Percentiles rank a stretch among this genome's conserved stretches.
phyloP scores from a whole-genome alignment of 2,329 filamentous ascomycete species.

The Paraconiothyrium sp. region DNA sequence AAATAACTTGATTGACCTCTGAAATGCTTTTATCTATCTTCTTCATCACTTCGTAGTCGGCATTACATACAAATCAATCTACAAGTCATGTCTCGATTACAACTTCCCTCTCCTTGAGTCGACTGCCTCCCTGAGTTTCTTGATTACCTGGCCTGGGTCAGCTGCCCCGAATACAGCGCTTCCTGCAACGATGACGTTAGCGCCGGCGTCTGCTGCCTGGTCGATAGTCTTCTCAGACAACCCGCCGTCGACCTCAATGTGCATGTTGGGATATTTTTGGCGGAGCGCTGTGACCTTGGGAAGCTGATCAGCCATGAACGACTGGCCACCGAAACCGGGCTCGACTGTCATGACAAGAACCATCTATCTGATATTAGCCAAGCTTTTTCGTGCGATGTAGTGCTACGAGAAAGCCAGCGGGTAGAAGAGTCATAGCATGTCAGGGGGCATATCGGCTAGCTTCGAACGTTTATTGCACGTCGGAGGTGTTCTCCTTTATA shows the following conservation, averaged over 20 bases:
- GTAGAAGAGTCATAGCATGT: conserved; percentile 22
- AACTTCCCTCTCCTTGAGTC: conserved; percentile 64
- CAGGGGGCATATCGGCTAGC: conserved; percentile 8
- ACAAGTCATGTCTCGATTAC: conserved; percentile 18
- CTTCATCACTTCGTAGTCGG: conserved; percentile 3
- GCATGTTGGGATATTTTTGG: conserved; percentile 84
- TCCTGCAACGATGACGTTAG: conserved; percentile 97
- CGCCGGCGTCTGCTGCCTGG: conserved; percentile 91
- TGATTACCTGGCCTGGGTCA: conserved; percentile 87
- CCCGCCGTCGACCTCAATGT: conserved; percentile 97
- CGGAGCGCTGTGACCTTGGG: conserved; percentile 91
- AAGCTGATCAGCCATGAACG: conserved; percentile 96
- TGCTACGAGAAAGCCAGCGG: conserved; percentile 25
- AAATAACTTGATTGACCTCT: background rate
- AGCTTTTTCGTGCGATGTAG: conserved; percentile 15
- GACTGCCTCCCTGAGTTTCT: conserved; percentile 80
- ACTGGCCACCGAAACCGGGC: conserved; percentile 96
- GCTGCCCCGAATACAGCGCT: conserved; percentile 94
- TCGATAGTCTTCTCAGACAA: conserved; percentile 89
- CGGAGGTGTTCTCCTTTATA: conserved; percentile 25
- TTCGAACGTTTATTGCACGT: conserved; percentile 19
- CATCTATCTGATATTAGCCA: conserved; percentile 71
- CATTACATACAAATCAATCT: conserved; percentile 3
- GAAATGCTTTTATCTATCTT: conserved; percentile 9
- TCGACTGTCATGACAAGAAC: conserved; percentile 98